phyloP scores from a whole-genome alignment of 306 rosid genomes.

The Cicer arietinum region DNA sequence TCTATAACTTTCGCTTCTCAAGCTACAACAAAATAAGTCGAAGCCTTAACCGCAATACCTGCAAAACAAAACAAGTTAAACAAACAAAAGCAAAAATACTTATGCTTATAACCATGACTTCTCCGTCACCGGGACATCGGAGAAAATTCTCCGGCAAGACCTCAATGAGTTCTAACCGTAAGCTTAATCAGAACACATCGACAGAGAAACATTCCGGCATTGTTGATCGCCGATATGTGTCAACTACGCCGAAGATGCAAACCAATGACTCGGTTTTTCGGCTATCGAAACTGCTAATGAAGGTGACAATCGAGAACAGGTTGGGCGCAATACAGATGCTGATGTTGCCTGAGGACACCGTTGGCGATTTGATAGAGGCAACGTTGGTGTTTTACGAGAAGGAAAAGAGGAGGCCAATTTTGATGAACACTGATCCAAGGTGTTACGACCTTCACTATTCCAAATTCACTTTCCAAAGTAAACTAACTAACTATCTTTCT shows the following conservation, averaged over 20 bases:
- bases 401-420: constrained; percentile 65
- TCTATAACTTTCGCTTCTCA: not conserved
- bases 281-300: constrained; percentile 54
- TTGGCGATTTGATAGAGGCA: constrained; percentile 54
- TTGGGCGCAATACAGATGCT: constrained; percentile 62
- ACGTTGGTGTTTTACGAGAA: constrained; percentile 51
- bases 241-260: not conserved
- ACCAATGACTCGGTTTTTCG: not conserved
- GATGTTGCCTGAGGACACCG: constrained; percentile 55
- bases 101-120: constrained; percentile 48
- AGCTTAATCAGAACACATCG: not conserved
- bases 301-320: constrained; percentile 64
- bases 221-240: constrained; percentile 29
- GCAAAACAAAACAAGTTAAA: not conserved
- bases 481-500: not conserved
- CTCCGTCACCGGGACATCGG: constrained; percentile 39
- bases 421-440: constrained; percentile 54
- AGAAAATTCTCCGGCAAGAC: constrained; percentile 42
- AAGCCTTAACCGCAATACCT: constrained; percentile 10
- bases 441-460: constrained; percentile 68
- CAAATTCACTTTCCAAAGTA: constrained; percentile 60
- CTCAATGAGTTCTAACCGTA: not conserved
- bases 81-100: constrained; percentile 32
- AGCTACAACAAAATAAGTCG: not conserved
- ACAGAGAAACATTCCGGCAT: constrained; percentile 36